A percentile compares a stretch with the other conserved stretches of the same genome.
These are phyloP conservation scores for peach (Prunus persica) DNA, from an alignment of 306 rosid genomes.

Conservation along the genomic window Prunus_persica_NCBIv2 NC_034010.1:25767001-25767500, in stretches of 20 bases:
- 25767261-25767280: not conserved
- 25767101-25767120: not conserved
- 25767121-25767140: not conserved
- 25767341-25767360: not conserved
- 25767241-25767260: not conserved
- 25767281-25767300: not conserved
- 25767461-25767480: constrained; percentile 83
- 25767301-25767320: not conserved
- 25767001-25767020: too few relatives aligned
- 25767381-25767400: not conserved
- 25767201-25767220: not conserved
- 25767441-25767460: constrained; percentile 78
- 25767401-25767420: constrained; percentile 22
- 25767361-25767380: not conserved
- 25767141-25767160: not conserved
- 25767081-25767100: too few relatives aligned
- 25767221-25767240: not conserved
- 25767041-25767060: too few relatives aligned
- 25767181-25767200: not conserved
- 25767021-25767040: too few relatives aligned
- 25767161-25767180: not conserved
- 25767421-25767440: constrained; percentile 80
- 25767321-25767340: not conserved
- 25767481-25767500: constrained; percentile 88
- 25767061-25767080: too few relatives aligned